Base-by-base conservation (phyloP, 2,329 filamentous ascomycete genomes). In the Venturia carpophila region DNA sequence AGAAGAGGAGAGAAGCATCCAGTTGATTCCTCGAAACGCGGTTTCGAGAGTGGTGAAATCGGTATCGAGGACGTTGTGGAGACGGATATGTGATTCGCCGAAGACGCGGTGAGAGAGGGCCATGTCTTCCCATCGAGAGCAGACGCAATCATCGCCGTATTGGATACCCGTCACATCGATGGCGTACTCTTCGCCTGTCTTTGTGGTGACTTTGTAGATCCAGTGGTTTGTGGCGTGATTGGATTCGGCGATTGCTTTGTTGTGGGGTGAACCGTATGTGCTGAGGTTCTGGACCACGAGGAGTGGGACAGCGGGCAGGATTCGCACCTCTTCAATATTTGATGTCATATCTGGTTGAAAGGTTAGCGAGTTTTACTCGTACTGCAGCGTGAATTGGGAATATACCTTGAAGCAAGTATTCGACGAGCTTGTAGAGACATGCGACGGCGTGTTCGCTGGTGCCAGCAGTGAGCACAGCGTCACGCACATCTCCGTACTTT, bases 381-480 rank as follows among this genome's bases (percentile, higher is more conserved):
- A n/a, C 3, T 34, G 17, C 10, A n/a, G 15, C 10, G 9, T 19
- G 15, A n/a, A 37, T 5, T 37, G 15, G 52, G 2, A n/a, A 39
- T 13, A 5, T 58, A 58, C 52, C 52, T 58, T 30, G 30, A 37
- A 58, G 52, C 5, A 58, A 37, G 30, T 58, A n/a, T n/a, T 58
- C 30, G 1, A 37, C 52, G 19, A 58, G 52, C 30, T 58, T 34
- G 30, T n/a, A 58, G 5, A 58, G 52, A 58, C 52, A 58, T n/a
- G 52, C 52, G 27, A 39, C 30, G 9, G 52, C 52, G 37, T 58
- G 52, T 58, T 58, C 52, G 52, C 52, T 58, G 24, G 52, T 58
- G 37, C 52, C 30, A n/a, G 52, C 27, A n/a, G 52, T 58, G 7
- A 58, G 52, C 19, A 58, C 52, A 58, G 52, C 52, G n/a, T 58